Evolutionary conservation across 768 basidiomycete genomes (phyloP), one percentile per base, ranked within the genome.

Genomic region (Boletus sensibilis): DNA sequence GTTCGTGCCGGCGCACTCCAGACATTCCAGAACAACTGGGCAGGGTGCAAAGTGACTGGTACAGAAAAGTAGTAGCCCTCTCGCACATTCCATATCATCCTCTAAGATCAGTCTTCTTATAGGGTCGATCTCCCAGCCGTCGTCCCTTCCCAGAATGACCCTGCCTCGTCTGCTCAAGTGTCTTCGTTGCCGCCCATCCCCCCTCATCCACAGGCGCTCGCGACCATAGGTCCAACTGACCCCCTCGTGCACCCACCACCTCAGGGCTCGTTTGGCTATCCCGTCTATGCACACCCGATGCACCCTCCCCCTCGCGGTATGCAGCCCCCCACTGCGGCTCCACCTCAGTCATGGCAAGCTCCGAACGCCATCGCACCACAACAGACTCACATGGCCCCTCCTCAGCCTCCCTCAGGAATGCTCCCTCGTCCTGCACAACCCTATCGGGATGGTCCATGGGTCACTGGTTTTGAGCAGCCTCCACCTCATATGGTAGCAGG

Each of bases 31-130:
- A 83, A 76, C 54, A 85, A 90, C 63, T 94, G 87, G 83, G 90
- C 86, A 12, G 88, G 83, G 25, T 93, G 88, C 63, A 92, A 88
- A 74, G 82, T 94, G 20, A 85, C 81, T 20, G 91, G 90, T 23
- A 78, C 76, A 18, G 90, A 93, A 72, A 72, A 76, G 90, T 93
- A 72, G 35, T 80, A 74, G n/a, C 6, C 11, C 53, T 14, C 31
- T 5, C 38, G 5, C 49, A 8, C 25, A 8, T 7, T 35, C 33
- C 25, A 4, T 23, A 2, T 54, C 48, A 11, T 40, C 23, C 33
- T 52, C 55, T 56, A 5, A 56, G n/a, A 44, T 48, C 29, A 5
- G 1, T 21, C 27, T n/a, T 38, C 38, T 45, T 35, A 2, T 41
- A 72, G 71, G 57, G 67, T 72, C 29, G 71, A 67, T 40, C 61